Percentiles rank a stretch among this genome's conserved stretches.
Conservation (phyloP, 2,329 filamentous ascomycete species). For the Stagonosporopsis cucurbitacearum region DNA sequence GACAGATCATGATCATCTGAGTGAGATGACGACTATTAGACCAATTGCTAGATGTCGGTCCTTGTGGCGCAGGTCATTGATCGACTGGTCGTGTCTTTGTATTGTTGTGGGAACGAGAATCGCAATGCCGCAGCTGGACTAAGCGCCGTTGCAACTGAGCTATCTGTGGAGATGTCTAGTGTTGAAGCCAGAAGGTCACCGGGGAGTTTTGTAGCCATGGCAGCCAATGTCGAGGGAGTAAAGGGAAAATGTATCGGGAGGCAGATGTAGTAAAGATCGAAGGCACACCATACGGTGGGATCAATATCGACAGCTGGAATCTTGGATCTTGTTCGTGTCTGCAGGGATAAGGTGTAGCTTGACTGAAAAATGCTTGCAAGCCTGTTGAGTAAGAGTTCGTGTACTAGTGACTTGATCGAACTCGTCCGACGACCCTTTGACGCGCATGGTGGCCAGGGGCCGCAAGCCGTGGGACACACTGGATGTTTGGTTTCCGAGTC, state of each 20-base stretch:
- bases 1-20: too few relatives aligned
- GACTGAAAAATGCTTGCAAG: not conserved
- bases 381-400: not conserved
- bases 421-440: not conserved
- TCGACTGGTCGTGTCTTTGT: conserved; percentile 3
- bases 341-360: not conserved
- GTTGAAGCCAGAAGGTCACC: not conserved
- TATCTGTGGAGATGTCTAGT: conserved; percentile 40
- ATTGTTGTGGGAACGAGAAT: conserved; percentile 27
- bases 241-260: not conserved
- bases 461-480: too few relatives aligned
- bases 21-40: conserved; percentile 44
- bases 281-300: too few relatives aligned
- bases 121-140: conserved; percentile 45
- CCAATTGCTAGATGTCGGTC: conserved; percentile 35
- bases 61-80: conserved; percentile 28
- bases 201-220: not conserved
- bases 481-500: not conserved
- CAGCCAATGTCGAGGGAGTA: not conserved
- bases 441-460: not conserved
- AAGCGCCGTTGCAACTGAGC: conserved; percentile 41
- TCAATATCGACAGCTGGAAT: not conserved
- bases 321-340: too few relatives aligned
- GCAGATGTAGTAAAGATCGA: too few relatives aligned
- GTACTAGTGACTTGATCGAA: not conserved